A percentile compares a stretch with the other conserved stretches of the same genome.
phyloP scores from a whole-genome alignment of 495 filamentous ascomycete genomes.

The Cryomyces antarcticus region DNA sequence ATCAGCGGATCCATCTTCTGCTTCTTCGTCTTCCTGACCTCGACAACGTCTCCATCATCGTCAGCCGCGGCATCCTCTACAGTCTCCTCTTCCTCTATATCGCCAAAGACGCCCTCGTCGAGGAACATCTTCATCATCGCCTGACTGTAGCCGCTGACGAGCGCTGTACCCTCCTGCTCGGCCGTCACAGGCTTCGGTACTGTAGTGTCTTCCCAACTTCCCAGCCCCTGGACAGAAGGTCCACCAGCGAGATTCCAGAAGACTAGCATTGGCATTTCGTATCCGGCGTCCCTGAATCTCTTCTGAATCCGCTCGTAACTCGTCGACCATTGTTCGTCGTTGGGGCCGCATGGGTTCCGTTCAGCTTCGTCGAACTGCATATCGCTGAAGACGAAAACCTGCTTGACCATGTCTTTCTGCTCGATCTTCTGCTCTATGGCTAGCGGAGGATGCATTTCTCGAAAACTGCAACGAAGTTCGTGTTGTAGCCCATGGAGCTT shows the following conservation, averaged over 20 bases:
- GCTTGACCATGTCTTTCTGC: constrained; percentile 27
- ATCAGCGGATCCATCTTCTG: constrained; percentile 19
- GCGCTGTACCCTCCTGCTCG: constrained; percentile 15
- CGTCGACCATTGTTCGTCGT: constrained; percentile 10
- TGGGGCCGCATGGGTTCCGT: background rate
- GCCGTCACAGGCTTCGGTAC: constrained; percentile 22
- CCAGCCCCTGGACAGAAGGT: constrained; percentile 2
- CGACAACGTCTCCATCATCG: constrained; percentile 9
- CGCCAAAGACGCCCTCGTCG: constrained; percentile 21
- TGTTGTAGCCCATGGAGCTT: constrained; percentile 18
- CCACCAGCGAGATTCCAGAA: constrained; percentile 28
- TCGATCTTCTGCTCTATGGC: constrained; percentile 19
- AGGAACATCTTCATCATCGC: constrained; percentile 29
- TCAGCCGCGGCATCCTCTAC: constrained; percentile 6
- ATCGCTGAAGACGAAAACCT: constrained; percentile 27
- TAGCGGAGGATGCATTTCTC: constrained; percentile 22
- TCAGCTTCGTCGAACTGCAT: constrained; percentile 26
- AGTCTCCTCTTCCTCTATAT: constrained; percentile 17
- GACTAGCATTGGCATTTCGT: constrained; percentile 26
- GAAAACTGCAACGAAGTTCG: constrained; percentile 27
- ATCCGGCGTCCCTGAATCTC: constrained; percentile 21
- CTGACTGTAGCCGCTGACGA: constrained; percentile 28
- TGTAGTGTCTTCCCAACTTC: too few species aligned
- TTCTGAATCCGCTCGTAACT: constrained; percentile 22
- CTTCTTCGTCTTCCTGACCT: constrained; percentile 10